These are phyloP conservation scores for Strobilomyces echinocephalus DNA, from an alignment of 768 basidiomycete genomes.

Conservation along the genomic window DNA sequence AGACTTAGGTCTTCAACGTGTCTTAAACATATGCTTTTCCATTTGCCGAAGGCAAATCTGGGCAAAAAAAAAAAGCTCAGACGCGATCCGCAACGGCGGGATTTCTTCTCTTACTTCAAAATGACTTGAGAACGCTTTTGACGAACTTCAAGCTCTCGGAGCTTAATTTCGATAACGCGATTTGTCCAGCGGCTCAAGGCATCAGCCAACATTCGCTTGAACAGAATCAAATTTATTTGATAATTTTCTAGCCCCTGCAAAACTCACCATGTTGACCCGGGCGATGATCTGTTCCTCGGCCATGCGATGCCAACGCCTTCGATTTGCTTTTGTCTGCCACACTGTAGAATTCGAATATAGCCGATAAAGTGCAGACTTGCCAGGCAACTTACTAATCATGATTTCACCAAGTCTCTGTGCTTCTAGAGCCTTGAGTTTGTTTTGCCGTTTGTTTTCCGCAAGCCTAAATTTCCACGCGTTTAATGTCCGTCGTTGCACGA, in stretches of 20 bases:
- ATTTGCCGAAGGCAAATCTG: slow-evolving; percentile 62
- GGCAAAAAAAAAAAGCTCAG: slow-evolving; percentile 2
- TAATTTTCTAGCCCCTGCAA: not conserved
- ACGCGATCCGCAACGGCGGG: slow-evolving; percentile 9
- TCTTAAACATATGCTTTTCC: slow-evolving; percentile 57
- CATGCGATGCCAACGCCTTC: slow-evolving; percentile 36
- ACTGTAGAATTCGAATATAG: slow-evolving; percentile 31
- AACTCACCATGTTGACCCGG: slow-evolving; percentile 38
- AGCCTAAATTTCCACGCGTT: slow-evolving; percentile 44
- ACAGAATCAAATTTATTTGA: slow-evolving; percentile 1
- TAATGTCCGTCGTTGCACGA: slow-evolving; percentile 47
- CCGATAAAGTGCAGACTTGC: not conserved
- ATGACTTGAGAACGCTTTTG: slow-evolving; percentile 41
- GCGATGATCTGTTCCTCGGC: slow-evolving; percentile 42
- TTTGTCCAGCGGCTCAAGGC: slow-evolving; percentile 62
- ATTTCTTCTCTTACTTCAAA: slow-evolving; percentile 31
- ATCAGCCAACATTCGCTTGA: slow-evolving; percentile 49
- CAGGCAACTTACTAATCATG: slow-evolving; percentile 32
- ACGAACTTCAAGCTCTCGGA: slow-evolving; percentile 61
- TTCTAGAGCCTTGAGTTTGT: slow-evolving; percentile 43
- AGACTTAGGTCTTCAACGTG: slow-evolving; percentile 70
- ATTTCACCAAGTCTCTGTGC: slow-evolving; percentile 26
- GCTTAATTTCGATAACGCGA: slow-evolving; percentile 67
- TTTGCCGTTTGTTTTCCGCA: slow-evolving; percentile 41
- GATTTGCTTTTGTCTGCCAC: slow-evolving; percentile 42